A percentile compares a stretch with the other conserved stretches of the same genome.
Conservation (phyloP, 805 yeast genomes). For the Candida taoyuanica region DNA sequence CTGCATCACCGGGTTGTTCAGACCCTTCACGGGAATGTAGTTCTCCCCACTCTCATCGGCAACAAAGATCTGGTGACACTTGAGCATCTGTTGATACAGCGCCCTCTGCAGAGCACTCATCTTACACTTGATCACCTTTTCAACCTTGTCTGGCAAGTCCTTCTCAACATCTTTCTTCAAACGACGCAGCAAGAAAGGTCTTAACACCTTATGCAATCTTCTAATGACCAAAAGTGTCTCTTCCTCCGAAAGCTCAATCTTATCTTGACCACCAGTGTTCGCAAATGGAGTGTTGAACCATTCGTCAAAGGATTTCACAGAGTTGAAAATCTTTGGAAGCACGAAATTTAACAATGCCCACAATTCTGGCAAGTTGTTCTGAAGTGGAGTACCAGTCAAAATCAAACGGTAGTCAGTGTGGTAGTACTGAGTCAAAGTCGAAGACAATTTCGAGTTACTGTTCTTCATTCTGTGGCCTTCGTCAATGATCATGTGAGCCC, state of each 20-base stretch:
- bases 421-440: slow-evolving; percentile 65
- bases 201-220: slow-evolving; percentile 79
- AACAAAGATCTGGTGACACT: slow-evolving; percentile 61
- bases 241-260: slow-evolving; percentile 79
- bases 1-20: slow-evolving; percentile 82
- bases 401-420: slow-evolving; percentile 73
- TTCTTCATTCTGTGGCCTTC: slow-evolving; percentile 91
- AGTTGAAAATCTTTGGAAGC: slow-evolving; percentile 77
- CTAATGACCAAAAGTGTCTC: slow-evolving; percentile 76
- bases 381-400: slow-evolving; percentile 85
- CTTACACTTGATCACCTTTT: slow-evolving; percentile 76
- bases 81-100: slow-evolving; percentile 74
- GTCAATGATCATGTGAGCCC: slow-evolving; percentile 87
- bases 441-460: slow-evolving; percentile 66
- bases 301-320: slow-evolving; percentile 81
- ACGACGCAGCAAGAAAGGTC: slow-evolving; percentile 82
- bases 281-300: slow-evolving; percentile 91
- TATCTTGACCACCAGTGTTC: slow-evolving; percentile 77
- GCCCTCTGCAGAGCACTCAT: slow-evolving; percentile 66
- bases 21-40: slow-evolving; percentile 58
- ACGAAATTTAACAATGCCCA: slow-evolving; percentile 85
- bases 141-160: slow-evolving; percentile 80
- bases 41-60: slow-evolving; percentile 60
- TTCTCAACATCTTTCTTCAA: slow-evolving; percentile 84
- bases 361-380: slow-evolving; percentile 77